These are phyloP conservation scores for Raffaelea albimanens DNA, from an alignment of 2,329 filamentous ascomycete species.

Conservation along the genomic window DNA sequence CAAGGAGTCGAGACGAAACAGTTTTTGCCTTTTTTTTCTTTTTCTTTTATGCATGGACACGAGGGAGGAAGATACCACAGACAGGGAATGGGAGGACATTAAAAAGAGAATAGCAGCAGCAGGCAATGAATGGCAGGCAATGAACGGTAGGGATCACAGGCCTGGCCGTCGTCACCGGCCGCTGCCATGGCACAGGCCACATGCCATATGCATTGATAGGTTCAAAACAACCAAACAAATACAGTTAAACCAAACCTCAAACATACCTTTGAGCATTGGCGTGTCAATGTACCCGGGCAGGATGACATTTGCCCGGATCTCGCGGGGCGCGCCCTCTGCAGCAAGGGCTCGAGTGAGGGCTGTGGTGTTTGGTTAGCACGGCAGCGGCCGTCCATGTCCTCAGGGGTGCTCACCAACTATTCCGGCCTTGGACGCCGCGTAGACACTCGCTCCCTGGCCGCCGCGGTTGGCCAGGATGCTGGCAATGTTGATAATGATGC, in stretches of 20 bases:
- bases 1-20: too few relatives aligned
- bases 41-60: background rate
- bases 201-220: constrained; percentile 3
- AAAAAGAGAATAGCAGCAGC: too few relatives aligned
- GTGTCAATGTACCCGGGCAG: constrained; percentile 77
- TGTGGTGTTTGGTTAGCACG: constrained; percentile 18
- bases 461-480: constrained; percentile 64
- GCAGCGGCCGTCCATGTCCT: too few relatives aligned
- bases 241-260: background rate
- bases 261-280: constrained; percentile 64
- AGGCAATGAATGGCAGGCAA: too few relatives aligned
- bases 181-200: too few relatives aligned
- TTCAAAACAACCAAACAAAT: constrained; percentile 3
- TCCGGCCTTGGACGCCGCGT: constrained; percentile 74
- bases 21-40: background rate
- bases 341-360: constrained; percentile 61
- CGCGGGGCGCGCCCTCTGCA: constrained; percentile 47
- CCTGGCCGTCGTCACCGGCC: too few relatives aligned
- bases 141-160: too few relatives aligned
- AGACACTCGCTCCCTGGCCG: constrained; percentile 59
- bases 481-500: constrained; percentile 65
- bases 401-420: constrained; percentile 46
- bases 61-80: constrained; percentile 8
- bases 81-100: too few relatives aligned
- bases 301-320: constrained; percentile 70